Base-by-base conservation (phyloP, 345 rosid genomes). In the Eutrema heterophyllum region DNA sequence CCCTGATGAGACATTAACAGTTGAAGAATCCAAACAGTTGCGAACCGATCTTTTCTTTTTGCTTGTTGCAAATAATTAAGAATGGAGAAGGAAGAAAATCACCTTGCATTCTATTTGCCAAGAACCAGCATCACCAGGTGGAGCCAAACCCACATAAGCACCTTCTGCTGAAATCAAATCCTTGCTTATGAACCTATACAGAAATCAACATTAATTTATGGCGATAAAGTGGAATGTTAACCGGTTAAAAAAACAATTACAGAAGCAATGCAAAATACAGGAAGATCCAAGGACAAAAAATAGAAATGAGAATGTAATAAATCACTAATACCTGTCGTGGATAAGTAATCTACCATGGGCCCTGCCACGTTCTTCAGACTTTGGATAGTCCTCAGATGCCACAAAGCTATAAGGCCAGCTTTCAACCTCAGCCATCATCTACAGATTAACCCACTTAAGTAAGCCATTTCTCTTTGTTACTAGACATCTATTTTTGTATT, bases 371-470 rank as follows among this genome's bases (percentile, higher is more conserved):
- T 90, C 84, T 69, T 84, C 86, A 63, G 86, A 65, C 58, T 79
- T 82, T 38, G 78, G 94, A 68, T 85, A 92, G 61, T 90, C 98
- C 78, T 92, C 92, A 36, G 97, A 92, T 64, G 89, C 89, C 13
- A 97, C 97, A 77, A 95, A 95, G 73, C 80, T 80, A 71, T 92
- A 95, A 14, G 99, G 99, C 98, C 99, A 92, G 56, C 84, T 90
- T 73, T 90, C 81, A 61, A 90, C 92, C 81, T 95, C 97, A 63
- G 38, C 72, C 80, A 73, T 84, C 96, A 85, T 88, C 98, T 95
- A 80, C 80, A 72, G 35, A 16, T 32, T 16, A 63, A 48, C 53
- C 27, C 60, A 63, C 10, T 18, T 11, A 68, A 78, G 41, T 30
- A 14, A 69, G 64, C 18, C 51, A 35, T 74, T 21, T 66, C 24